These are phyloP conservation scores for Wickerhamiella allomyrinae DNA, from an alignment of 805 yeast genomes.

Conservation along the genomic window DNA sequence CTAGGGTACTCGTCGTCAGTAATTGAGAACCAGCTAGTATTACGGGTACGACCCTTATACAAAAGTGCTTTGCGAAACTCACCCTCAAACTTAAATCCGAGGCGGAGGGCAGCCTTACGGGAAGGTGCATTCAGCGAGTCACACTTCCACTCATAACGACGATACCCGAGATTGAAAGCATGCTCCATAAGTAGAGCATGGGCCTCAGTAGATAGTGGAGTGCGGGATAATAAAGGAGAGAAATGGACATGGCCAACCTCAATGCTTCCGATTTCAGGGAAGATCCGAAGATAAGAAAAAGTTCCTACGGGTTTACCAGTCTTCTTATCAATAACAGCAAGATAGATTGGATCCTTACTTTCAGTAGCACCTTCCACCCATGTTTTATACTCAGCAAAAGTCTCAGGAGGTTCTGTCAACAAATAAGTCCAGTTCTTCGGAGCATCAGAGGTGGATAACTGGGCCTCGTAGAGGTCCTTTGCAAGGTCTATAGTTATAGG, in stretches of 20 bases:
- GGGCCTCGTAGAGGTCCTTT: conserved; percentile 9
- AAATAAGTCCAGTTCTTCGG: conserved; percentile 9
- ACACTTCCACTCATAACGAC: conserved; percentile 28
- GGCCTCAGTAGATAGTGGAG: conserved; percentile 24
- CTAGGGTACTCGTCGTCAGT: conserved; percentile 23
- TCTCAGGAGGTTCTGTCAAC: conserved; percentile 10
- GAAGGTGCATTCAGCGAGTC: conserved; percentile 23
- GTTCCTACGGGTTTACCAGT: conserved; percentile 20
- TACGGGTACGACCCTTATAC: conserved; percentile 21
- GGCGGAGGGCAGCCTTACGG: conserved; percentile 21
- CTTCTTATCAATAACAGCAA: conserved; percentile 17
- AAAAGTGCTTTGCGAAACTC: conserved; percentile 22
- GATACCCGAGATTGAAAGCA: conserved; percentile 21
- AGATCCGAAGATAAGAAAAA: conserved; percentile 19
- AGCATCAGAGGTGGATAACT: neutral
- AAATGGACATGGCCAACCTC: conserved; percentile 24
- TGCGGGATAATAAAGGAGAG: conserved; percentile 15
- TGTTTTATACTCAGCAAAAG: conserved; percentile 6
- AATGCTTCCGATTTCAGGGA: conserved; percentile 18
- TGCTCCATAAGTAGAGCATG: conserved; percentile 21
- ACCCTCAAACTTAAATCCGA: conserved; percentile 26
- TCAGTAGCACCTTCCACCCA: conserved; percentile 1
- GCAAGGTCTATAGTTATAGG: conserved; percentile 8
- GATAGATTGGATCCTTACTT: conserved; percentile 8
- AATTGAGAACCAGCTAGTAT: conserved; percentile 24